Conservation (phyloP, 768 basidiomycete species). For the Rhizopogon vinicolor region DNA sequence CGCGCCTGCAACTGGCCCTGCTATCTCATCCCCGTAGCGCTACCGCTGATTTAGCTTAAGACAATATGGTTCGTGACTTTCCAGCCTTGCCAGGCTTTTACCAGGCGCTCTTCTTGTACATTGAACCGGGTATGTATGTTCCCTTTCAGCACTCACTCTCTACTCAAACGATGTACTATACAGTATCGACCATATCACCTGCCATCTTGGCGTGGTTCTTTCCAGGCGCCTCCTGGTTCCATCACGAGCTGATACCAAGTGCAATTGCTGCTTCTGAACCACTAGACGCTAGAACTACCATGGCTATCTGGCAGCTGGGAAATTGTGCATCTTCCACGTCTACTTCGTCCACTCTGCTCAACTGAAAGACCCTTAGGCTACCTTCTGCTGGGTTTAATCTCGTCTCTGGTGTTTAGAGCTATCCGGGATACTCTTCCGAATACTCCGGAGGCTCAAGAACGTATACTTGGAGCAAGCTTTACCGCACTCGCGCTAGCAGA, state of each 20-base stretch:
- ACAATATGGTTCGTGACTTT: slow-evolving; percentile 30
- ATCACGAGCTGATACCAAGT: slow-evolving; percentile 58
- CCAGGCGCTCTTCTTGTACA: slow-evolving; percentile 54
- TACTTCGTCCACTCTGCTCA: background rate
- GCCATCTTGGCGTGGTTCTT: slow-evolving; percentile 48
- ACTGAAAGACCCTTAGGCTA: slow-evolving; percentile 39
- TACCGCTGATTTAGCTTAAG: too few relatives aligned
- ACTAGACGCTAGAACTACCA: slow-evolving; percentile 47
- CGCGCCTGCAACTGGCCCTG: background rate
- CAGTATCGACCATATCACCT: slow-evolving; percentile 49
- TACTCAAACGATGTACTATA: slow-evolving; percentile 12
- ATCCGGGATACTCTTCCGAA: slow-evolving; percentile 54
- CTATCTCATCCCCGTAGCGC: background rate
- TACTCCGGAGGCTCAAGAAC: slow-evolving; percentile 61
- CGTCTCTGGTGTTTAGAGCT: slow-evolving; percentile 63
- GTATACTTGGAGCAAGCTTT: slow-evolving; percentile 59
- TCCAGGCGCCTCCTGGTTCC: slow-evolving; percentile 65
- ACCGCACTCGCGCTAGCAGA: slow-evolving; percentile 65
- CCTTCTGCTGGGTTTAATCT: slow-evolving; percentile 57
- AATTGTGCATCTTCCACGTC: slow-evolving; percentile 44
- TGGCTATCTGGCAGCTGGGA: slow-evolving; percentile 65
- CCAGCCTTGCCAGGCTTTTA: slow-evolving; percentile 62
- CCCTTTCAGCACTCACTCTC: background rate
- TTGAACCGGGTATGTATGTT: slow-evolving; percentile 51
- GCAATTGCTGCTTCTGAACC: slow-evolving; percentile 17